Evolutionary conservation across 768 basidiomycete species (phyloP).

Genomic region (Tephrocybe sp.): DNA sequence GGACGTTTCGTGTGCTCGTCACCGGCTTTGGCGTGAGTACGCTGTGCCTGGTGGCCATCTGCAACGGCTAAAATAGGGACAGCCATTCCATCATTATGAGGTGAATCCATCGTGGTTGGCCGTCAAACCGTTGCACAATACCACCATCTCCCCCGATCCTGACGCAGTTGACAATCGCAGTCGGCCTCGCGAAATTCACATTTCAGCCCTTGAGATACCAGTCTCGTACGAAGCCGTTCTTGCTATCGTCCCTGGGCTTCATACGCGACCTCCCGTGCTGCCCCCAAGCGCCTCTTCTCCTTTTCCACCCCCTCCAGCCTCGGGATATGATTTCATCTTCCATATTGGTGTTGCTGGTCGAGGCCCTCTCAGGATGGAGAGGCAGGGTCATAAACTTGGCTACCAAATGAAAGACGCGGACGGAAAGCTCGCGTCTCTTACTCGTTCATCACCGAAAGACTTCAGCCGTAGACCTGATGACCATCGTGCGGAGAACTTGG

Average conservation of each 20-base stretch:
- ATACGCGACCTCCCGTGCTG: conserved; percentile 58
- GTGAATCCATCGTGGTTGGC: conserved; percentile 77
- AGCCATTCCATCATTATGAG: conserved; percentile 57
- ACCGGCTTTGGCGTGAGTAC: conserved; percentile 56
- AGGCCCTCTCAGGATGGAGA: conserved; percentile 64
- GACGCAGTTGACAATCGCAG: conserved; percentile 14
- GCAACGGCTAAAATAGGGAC: conserved; percentile 17
- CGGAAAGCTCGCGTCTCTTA: conserved; percentile 54
- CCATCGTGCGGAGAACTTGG: conserved; percentile 33
- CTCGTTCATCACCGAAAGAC: conserved; percentile 40
- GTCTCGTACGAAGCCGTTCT: conserved; percentile 60
- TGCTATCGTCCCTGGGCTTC: conserved; percentile 53
- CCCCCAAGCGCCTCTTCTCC: conserved; percentile 32
- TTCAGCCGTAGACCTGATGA: conserved; percentile 39
- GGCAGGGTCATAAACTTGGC: conserved; percentile 64
- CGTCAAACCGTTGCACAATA: conserved; percentile 61
- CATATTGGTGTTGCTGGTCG: conserved; percentile 70
- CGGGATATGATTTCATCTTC: conserved; percentile 69
- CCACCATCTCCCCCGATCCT: conserved; percentile 42
- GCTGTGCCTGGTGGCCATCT: conserved; percentile 2
- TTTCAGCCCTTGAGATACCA: conserved; percentile 59
- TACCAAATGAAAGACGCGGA: conserved; percentile 69
- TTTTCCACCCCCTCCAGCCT: conserved; percentile 39
- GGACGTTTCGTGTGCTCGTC: conserved; percentile 44
- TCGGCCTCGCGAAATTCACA: conserved; percentile 47